Evolutionary conservation across 78 protist genomes (phyloP).

Genomic region (Acrasis kona): DNA sequence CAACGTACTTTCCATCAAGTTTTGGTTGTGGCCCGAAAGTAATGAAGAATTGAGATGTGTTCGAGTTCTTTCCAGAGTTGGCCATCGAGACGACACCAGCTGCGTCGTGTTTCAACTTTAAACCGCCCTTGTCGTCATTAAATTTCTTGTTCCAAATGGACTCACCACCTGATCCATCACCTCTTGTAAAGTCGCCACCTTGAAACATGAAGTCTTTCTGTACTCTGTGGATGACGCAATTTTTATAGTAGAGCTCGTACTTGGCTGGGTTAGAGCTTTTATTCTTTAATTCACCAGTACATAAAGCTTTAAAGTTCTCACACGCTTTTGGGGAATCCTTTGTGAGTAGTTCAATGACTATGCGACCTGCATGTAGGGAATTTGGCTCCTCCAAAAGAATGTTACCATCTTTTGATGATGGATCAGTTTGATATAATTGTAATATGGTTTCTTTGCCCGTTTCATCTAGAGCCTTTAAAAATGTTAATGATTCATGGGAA

Average conservation of each 20-base stretch:
- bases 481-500: no score
- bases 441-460: no score
- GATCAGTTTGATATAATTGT: no score
- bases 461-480: no score
- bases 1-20: conserved; percentile 94
- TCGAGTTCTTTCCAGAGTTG: conserved; percentile 79
- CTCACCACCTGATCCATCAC: conserved; percentile 76
- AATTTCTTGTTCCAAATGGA: conserved; percentile 80
- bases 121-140: conserved; percentile 54
- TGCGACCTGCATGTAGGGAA: conserved; percentile 15
- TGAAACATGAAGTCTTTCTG: conserved; percentile 80
- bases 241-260: conserved; percentile 68
- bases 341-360: conserved; percentile 42
- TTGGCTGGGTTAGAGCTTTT: conserved; percentile 29
- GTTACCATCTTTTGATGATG: no score
- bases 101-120: conserved; percentile 69
- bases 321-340: conserved; percentile 42
- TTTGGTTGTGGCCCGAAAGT: background rate
- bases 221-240: conserved; percentile 28
- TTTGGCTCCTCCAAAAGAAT: background rate
- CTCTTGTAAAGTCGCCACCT: conserved; percentile 91
- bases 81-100: conserved; percentile 90
- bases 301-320: conserved; percentile 39
- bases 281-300: conserved; percentile 44
- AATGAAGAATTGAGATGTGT: conserved; percentile 48